Evolutionary conservation across 2,329 filamentous ascomycete genomes (phyloP).

Genomic region (Neodidymelliopsis sp.): DNA sequence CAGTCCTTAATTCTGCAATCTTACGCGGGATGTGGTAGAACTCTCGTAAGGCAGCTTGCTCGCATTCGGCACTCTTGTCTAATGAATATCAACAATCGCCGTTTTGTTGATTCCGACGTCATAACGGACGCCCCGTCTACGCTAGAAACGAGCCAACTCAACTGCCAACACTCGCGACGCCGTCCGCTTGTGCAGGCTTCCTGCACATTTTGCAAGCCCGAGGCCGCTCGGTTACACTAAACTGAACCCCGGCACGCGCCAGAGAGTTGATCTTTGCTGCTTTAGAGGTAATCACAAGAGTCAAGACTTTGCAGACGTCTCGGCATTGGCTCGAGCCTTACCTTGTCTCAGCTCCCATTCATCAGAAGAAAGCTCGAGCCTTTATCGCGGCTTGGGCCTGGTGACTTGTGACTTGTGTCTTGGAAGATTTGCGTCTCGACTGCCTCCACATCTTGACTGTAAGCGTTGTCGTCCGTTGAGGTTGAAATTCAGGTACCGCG

Average conservation of each 20-base stretch:
- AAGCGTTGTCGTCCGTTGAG: neutral
- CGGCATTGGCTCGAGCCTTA: constrained; percentile 15
- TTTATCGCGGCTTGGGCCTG: constrained; percentile 5
- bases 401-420: constrained; percentile 1
- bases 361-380: constrained; percentile 7
- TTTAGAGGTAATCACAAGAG: neutral
- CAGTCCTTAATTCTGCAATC: neutral
- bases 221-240: neutral
- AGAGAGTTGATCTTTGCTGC: constrained; percentile 12
- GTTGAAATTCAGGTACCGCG: constrained; percentile 7
- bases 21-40: neutral
- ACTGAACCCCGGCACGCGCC: constrained; percentile 9
- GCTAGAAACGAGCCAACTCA: constrained; percentile 9
- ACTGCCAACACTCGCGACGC: constrained; percentile 5
- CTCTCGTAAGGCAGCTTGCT: constrained; percentile 4
- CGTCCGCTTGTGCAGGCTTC: constrained; percentile 1
- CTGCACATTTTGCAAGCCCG: constrained; percentile 8
- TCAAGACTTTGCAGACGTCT: constrained; percentile 7
- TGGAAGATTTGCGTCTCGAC: constrained; percentile 1
- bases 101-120: constrained; percentile 8
- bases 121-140: constrained; percentile 12
- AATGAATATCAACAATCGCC: constrained; percentile 5
- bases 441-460: neutral
- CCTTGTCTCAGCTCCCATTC: constrained; percentile 14
- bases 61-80: constrained; percentile 13